These are phyloP conservation scores for Tricholoma furcatifolium DNA, from an alignment of 768 basidiomycete species.

Conservation along the genomic window DNA sequence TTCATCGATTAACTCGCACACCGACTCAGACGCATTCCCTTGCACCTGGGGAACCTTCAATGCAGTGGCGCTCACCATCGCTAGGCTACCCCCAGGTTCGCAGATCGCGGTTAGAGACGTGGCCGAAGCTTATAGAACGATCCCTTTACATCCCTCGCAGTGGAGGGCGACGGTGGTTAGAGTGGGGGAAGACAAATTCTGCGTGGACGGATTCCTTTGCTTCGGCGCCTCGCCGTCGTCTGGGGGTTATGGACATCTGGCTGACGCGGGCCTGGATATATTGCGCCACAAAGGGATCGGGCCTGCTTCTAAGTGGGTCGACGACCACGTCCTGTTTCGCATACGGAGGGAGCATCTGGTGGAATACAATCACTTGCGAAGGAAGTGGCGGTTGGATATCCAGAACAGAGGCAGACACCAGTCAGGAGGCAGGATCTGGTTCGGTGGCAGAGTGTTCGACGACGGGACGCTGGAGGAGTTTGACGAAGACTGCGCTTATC, in stretches of 20 bases:
- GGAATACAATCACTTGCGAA: conserved; percentile 18
- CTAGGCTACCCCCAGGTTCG: conserved; percentile 6
- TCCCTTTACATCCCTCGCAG: conserved; percentile 3
- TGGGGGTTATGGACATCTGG: background rate
- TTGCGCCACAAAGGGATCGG: conserved; percentile 21
- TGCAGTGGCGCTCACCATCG: background rate
- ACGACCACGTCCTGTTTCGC: conserved; percentile 23
- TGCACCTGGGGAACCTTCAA: conserved; percentile 29
- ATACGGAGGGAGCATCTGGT: conserved; percentile 16
- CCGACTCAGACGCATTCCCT: conserved; percentile 27
- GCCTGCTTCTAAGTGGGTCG: conserved; percentile 26
- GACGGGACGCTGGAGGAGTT: background rate
- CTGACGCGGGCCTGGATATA: conserved; percentile 13
- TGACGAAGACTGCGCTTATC: background rate
- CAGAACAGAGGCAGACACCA: background rate
- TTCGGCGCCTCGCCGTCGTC: background rate
- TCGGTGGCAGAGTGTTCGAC: conserved; percentile 6
- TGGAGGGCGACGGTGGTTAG: conserved; percentile 11
- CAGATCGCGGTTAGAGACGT: conserved; percentile 11
- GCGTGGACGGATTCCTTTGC: background rate
- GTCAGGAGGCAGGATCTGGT: conserved; percentile 18
- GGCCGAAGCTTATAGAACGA: conserved; percentile 13
- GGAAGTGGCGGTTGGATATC: conserved; percentile 10
- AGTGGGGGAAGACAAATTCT: background rate
- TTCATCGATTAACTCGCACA: conserved; percentile 20